Base-by-base conservation (phyloP, 768 basidiomycete genomes). In the Tulasnella calospora region DNA sequence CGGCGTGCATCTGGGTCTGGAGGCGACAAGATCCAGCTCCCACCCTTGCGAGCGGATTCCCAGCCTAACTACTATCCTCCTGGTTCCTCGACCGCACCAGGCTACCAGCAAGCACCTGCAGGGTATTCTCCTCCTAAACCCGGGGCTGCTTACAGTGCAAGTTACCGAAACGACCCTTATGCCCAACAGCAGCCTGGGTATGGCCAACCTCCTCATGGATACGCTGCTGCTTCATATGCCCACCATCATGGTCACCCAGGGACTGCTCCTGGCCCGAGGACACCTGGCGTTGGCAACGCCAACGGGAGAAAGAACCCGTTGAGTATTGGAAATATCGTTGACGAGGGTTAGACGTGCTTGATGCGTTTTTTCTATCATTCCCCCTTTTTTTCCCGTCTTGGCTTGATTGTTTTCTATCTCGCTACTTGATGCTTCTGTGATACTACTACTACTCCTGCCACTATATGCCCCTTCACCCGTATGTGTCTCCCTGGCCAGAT, bases 271-370 rank as follows among this genome's bases (percentile, higher is more conserved):
- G 44, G 36, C 27, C 35, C 21, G 44, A 38, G 76, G n/a, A 69
- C 35, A 13, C 74, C 51, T 27, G 77, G 27, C 17, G 80, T 30
- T 57, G 30, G 75, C 41, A 33, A 23, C 46, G 80, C 81, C 77
- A 77, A 81, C 41, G 85, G 86, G 51, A 92, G 91, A 87, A 92
- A 89, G 84, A 92, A 90, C 81, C 88, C 87, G 76, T 82, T 92
- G 84, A 91, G 90, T 81, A 92, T 92, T 80, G 90, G 90, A 76
- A 91, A 89, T 81, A 92, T 92, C 77, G 91, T 92, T 77, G 90
- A 89, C 51, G 90, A 89, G 74, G 87, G 87, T 69, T 74, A 74
- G 73, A 74, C 44, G 15, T 15, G 40, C n/a, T 38, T 17, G 8
- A 40, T 73, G 33, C 19, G 19, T 41, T 33, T 19, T 33, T 35